Base-by-base conservation (phyloP, 495 filamentous ascomycete species). In the Penicillium canariense region DNA sequence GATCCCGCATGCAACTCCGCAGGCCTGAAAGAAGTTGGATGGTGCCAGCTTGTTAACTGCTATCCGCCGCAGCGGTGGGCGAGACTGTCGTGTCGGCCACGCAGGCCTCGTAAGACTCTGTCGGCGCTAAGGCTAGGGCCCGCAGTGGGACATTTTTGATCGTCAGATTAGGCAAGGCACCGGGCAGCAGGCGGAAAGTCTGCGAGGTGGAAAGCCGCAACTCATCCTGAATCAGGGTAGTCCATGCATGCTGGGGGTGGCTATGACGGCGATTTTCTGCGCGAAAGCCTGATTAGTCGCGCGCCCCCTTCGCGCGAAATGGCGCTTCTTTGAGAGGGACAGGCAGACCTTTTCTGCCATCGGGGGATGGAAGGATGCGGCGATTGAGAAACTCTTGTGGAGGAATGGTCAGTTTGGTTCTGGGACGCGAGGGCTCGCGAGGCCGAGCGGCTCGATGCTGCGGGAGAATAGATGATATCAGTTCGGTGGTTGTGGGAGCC, bases 101-200 rank as follows among this genome's bases (percentile, higher is more conserved):
- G 52, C 39, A 52, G 31, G 55, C 54, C 52, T 67, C 61, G 61
- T 67, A 51, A 62, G 53, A 65, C 58, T 36, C 30, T 22, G 58
- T 62, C 6, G 50, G 52, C 56, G 61, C 61, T 60, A 65, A 55
- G 12, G 34, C 18, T 59, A 62, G 56, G 42, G 48, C 58, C 58
- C 63, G 58, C 30, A 39, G 58, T 62, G 58, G 58, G 51, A 60
- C 56, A 25, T 10, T 44, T 20, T 42, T 46, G 40, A 54, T 50
- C 32, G 36, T 50, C 40, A 56, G 53, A 39, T 61, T 53, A 20
- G 64, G 52, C 7, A 53, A 48, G 36, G 53, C 48, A 43, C 34
- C 56, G 49, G 58, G 55, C 22, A 54, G 52, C 32, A 55, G 18
- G 45, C 55, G 54, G 50, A 48, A 48, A 30, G 39, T 23, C 12